Base-by-base conservation (phyloP, 2,329 filamentous ascomycete genomes). In the Paraconiothyrium sp. region DNA sequence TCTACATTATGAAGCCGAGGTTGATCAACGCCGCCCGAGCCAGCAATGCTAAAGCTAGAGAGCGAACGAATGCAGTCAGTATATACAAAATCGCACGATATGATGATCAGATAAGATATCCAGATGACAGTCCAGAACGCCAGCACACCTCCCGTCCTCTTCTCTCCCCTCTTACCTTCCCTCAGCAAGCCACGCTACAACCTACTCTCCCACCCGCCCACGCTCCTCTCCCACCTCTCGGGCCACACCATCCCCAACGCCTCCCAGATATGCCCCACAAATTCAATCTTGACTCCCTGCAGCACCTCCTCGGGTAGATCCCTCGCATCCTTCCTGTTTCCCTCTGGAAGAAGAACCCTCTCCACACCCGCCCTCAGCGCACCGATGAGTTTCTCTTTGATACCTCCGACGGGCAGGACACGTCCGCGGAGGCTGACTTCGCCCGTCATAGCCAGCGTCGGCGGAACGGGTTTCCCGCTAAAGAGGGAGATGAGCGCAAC, bases 341-440 rank as follows among this genome's bases (percentile, higher is more conserved):
- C 90, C 35, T 90, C 87, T 3, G 95, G 95, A 8, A 99, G 83
- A 62, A 99, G 79, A 8, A 99, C 94, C 35, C 92, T 94, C 85
- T 97, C 97, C 64, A 99, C 94, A 32, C 95, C 95, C 1, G 95
- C 95, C 58, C 94, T 87, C 75, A 96, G 84, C 9, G 95, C 95
- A 24, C 95, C 95, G 75, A 99, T 98, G 57, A 98, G 85, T 80
- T 99, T 99, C 87, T 99, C 94, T 81, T 98, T 97, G 82, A 99
- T 98, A 20, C 95, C 95, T 57, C 95, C 95, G 39, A 99, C 95
- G 30, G 94, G 93, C 80, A 95, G 92, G 59, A 99, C 91, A 67
- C 93, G 89, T 24, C 95, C 95, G 46, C 95, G 88, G 30, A 99
- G 87, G 59, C 91, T 93, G 64, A 90, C 81, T 73, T 91, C 89